These are phyloP conservation scores for Daldinia bambusicola DNA, from an alignment of 495 filamentous ascomycete genomes.

Conservation along the genomic window DNA sequence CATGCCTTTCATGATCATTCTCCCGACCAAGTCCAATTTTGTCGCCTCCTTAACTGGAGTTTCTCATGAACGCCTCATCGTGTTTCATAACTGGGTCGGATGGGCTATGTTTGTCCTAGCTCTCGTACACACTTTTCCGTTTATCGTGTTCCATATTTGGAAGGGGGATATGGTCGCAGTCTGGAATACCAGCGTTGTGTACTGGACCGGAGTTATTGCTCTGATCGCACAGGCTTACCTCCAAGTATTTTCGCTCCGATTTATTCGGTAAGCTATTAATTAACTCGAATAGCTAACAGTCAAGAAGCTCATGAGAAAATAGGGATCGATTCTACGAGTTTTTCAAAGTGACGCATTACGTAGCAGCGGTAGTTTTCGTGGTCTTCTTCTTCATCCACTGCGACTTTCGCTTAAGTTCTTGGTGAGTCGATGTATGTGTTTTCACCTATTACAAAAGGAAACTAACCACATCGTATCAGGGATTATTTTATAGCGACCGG, in stretches of 20 bases:
- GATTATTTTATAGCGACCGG: slow-evolving; percentile 70
- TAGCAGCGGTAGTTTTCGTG: slow-evolving; percentile 63
- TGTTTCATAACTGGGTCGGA: slow-evolving; percentile 64
- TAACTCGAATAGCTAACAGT: neutral
- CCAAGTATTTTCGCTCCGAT: slow-evolving; percentile 61
- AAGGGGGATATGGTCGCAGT: slow-evolving; percentile 61
- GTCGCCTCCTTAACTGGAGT: slow-evolving; percentile 65
- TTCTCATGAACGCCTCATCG: slow-evolving; percentile 65
- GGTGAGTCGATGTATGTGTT: slow-evolving; percentile 47
- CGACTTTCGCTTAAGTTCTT: slow-evolving; percentile 65
- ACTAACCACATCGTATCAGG: slow-evolving; percentile 40
- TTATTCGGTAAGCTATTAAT: slow-evolving; percentile 55
- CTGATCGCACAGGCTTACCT: slow-evolving; percentile 66
- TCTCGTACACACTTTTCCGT: slow-evolving; percentile 67
- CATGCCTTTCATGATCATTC: slow-evolving; percentile 62
- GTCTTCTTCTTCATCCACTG: slow-evolving; percentile 70
- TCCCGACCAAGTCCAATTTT: slow-evolving; percentile 51
- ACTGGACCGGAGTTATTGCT: slow-evolving; percentile 66
- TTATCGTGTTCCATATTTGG: slow-evolving; percentile 63
- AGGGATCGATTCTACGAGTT: slow-evolving; percentile 68
- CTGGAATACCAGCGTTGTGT: slow-evolving; percentile 59
- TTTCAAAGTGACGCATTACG: slow-evolving; percentile 66
- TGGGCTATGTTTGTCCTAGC: slow-evolving; percentile 66
- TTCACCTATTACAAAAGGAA: neutral
- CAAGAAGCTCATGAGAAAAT: slow-evolving; percentile 2